These are phyloP conservation scores for Lactarius indigo DNA, from an alignment of 768 basidiomycete genomes.

Conservation along the genomic window DNA sequence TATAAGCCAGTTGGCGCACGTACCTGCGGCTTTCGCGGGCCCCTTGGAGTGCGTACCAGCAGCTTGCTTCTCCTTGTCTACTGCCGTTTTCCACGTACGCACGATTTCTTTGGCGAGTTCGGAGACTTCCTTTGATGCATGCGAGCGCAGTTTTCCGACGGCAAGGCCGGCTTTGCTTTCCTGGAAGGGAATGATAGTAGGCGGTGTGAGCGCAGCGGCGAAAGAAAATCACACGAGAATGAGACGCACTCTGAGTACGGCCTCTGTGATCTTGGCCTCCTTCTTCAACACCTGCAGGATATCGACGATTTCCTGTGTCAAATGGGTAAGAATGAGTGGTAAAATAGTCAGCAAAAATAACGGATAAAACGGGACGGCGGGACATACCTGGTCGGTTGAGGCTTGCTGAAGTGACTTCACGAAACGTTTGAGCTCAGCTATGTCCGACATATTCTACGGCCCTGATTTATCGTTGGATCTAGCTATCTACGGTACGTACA, in stretches of 20 bases:
- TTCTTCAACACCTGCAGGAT: slow-evolving; percentile 63
- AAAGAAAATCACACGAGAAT: slow-evolving; percentile 28
- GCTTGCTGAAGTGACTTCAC: slow-evolving; percentile 26
- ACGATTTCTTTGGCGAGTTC: slow-evolving; percentile 89
- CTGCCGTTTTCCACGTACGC: slow-evolving; percentile 86
- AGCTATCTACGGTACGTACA: slow-evolving; percentile 23
- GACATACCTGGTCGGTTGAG: slow-evolving; percentile 21
- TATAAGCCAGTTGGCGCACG: slow-evolving; percentile 32
- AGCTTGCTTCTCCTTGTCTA: slow-evolving; percentile 58
- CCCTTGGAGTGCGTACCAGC: slow-evolving; percentile 35
- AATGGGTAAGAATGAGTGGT: slow-evolving; percentile 21
- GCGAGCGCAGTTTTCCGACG: slow-evolving; percentile 81
- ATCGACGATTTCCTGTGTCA: slow-evolving; percentile 54
- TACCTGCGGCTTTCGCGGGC: slow-evolving; percentile 37
- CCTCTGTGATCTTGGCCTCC: slow-evolving; percentile 65
- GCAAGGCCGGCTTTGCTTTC: slow-evolving; percentile 92
- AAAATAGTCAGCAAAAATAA: slow-evolving; percentile 32
- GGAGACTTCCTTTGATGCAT: slow-evolving; percentile 66
- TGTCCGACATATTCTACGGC: slow-evolving; percentile 22
- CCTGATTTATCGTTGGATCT: slow-evolving; percentile 10
- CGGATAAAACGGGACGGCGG: slow-evolving; percentile 27
- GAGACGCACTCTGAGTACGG: slow-evolving; percentile 64
- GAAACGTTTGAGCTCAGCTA: slow-evolving; percentile 25
- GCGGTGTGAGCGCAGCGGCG: slow-evolving; percentile 13
- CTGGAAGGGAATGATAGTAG: slow-evolving; percentile 43